Conservation (phyloP, 352 stramenopile species). For the Peronospora belbahrii region DNA sequence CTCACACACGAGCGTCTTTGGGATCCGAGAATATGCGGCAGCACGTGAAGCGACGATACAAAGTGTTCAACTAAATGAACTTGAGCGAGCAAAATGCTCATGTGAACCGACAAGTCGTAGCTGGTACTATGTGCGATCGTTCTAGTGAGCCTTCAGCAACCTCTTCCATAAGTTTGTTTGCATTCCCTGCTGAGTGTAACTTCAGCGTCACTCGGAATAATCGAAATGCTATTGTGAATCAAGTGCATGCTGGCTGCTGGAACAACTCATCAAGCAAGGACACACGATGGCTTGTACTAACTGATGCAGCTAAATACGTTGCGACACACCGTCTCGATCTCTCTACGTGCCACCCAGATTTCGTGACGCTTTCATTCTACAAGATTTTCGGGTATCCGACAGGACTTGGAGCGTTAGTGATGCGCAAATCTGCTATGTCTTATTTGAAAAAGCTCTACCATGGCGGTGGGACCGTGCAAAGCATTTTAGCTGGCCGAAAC, state of each 20-base stretch:
- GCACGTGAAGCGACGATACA: conserved; percentile 17
- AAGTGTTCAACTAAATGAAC: conserved; percentile 32
- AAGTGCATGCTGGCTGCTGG: conserved; percentile 24
- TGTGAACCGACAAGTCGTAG: not conserved
- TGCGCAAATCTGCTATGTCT: conserved; percentile 30
- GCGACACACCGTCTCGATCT: conserved; percentile 52
- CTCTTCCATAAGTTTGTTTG: conserved; percentile 37
- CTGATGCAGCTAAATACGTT: conserved; percentile 68
- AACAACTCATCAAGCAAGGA: conserved; percentile 2
- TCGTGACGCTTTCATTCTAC: conserved; percentile 77
- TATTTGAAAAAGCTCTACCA: conserved; percentile 51
- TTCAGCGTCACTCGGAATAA: conserved; percentile 56
- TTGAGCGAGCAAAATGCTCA: conserved; percentile 20
- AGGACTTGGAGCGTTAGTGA: conserved; percentile 52
- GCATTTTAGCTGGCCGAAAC: conserved; percentile 41
- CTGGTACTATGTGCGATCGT: not conserved
- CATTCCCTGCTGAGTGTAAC: conserved; percentile 72
- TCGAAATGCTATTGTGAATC: conserved; percentile 32
- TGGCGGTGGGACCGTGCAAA: conserved; percentile 57
- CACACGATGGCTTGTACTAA: conserved; percentile 47
- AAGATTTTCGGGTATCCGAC: conserved; percentile 78
- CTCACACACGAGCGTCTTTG: conserved; percentile 69
- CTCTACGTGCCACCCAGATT: conserved; percentile 37
- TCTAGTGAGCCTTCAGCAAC: not conserved
- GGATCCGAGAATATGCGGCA: conserved; percentile 43